Evolutionary conservation across 495 filamentous ascomycete genomes (phyloP).

Genomic region (Neurospora sp.): DNA sequence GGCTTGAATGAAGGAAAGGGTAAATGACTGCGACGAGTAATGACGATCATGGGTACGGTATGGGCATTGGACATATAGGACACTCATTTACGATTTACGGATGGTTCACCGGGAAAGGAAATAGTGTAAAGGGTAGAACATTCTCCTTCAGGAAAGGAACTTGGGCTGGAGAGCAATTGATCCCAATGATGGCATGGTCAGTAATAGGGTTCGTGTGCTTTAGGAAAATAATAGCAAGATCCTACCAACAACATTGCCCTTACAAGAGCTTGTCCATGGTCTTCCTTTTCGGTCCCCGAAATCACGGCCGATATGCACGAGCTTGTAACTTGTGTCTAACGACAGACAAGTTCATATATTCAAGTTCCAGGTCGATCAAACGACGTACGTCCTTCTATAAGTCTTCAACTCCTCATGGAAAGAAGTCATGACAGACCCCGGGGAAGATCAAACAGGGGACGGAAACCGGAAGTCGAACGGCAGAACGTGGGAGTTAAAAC

Average conservation of each 20-base stretch:
- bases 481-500: background rate
- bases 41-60: background rate
- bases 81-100: background rate
- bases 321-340: background rate
- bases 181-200: background rate
- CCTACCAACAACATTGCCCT: background rate
- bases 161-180: background rate
- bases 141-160: background rate
- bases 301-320: background rate
- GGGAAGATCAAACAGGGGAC: background rate
- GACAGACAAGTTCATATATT: background rate
- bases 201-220: background rate
- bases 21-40: background rate
- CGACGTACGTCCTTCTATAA: background rate
- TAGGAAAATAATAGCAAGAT: background rate
- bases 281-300: background rate
- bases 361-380: background rate
- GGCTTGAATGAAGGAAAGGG: background rate
- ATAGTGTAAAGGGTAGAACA: background rate
- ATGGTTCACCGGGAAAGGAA: background rate
- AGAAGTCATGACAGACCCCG: background rate
- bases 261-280: background rate
- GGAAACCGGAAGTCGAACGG: background rate
- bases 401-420: background rate
- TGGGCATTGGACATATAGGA: background rate